These are phyloP conservation scores for Filosporella fistucella DNA, from an alignment of 495 filamentous ascomycete genomes.

Conservation along the genomic window DNA sequence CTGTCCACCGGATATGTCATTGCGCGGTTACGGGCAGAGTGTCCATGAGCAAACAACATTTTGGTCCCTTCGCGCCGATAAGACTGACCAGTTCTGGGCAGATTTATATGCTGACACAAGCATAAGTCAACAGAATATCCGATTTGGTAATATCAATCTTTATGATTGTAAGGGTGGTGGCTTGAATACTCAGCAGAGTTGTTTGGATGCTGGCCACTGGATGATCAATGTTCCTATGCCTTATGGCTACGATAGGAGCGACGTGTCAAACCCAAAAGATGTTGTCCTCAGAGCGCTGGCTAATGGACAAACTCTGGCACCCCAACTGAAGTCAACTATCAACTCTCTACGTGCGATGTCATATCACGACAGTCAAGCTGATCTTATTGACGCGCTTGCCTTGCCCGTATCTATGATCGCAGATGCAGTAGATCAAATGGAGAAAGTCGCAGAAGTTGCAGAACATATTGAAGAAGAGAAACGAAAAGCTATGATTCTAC, in stretches of 20 bases:
- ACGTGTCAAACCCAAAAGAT: neutral
- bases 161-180: no score
- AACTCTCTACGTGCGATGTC: neutral
- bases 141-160: no score
- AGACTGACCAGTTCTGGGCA: no score
- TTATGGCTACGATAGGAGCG: neutral
- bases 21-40: no score
- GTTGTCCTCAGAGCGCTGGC: no score
- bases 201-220: neutral
- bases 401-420: neutral
- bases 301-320: no score
- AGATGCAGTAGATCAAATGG: neutral
- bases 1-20: no score
- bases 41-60: no score
- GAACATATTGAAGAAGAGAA: neutral
- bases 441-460: neutral
- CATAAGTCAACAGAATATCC: no score
- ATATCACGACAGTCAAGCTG: neutral
- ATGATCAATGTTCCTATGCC: neutral
- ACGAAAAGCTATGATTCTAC: neutral
- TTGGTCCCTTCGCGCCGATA: no score
- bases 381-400: neutral
- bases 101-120: no score
- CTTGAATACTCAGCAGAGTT: no score
- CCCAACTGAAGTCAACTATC: neutral